Evolutionary conservation across 768 basidiomycete species (phyloP), one percentile per base, ranked within the genome.

Genomic region (Mycena floridula): DNA sequence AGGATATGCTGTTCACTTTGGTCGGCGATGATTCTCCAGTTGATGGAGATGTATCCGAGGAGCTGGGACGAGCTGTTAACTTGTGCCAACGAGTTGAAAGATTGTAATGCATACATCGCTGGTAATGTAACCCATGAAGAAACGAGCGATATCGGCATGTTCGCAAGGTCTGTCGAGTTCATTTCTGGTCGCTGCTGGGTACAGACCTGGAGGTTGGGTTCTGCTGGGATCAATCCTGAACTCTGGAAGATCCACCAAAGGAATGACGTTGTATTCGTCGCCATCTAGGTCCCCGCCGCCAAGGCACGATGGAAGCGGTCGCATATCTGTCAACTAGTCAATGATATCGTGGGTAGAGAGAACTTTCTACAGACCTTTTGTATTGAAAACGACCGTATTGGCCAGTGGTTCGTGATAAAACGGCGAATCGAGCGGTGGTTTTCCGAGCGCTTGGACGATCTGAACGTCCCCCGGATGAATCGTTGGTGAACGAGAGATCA

Each of bases 261-360:
- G 72, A 26, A 78, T 68, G 0, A 81, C 49, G 45, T 78, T 79
- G 47, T 78, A 82, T 8, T 66, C 58, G 45, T 83, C 81, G 20
- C 82, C 83, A 54, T 87, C 84, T 8, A 85, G 62, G 54, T 86
- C 85, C 0, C 83, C 84, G 1, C 84, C 84, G 3, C 82, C 82
- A 0, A 83, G 66, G 46, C 67, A 80, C 3, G 80, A 78, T 0
- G 81, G 74, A 13, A 85, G 53, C 0, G 85, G 81, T 15, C 83
- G 70, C 13, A 57, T 43, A 6, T 82, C 84, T 84, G 32, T 11
- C 13, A 3, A 44, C 25, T 23, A 9, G 8, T n/a, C 28, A 24
- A 42, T 26, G 13, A 8, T 23, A 3, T 3, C 8, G 23, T 21
- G 1, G 9, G 3, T 37, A 25, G 5, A 3, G 36, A 36, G 23